Percentiles rank a stretch among this genome's conserved stretches.
phyloP scores from a whole-genome alignment of 495 filamentous ascomycete species.

The Tirmania nivea region DNA sequence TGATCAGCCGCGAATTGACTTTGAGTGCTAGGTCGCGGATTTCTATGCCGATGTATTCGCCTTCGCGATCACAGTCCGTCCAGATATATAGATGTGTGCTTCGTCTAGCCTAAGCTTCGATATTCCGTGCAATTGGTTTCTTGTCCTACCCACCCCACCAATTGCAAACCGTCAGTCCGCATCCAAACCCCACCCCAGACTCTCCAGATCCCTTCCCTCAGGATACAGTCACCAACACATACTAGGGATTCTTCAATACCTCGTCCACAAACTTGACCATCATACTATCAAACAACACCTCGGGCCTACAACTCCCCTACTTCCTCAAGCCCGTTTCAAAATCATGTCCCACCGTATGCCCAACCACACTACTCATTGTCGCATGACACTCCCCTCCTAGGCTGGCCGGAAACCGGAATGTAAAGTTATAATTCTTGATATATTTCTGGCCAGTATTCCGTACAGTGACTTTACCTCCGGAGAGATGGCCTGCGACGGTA shows the following conservation, averaged over 20 bases:
- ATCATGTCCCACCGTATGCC: constrained; percentile 56
- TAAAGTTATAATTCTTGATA: constrained; percentile 86
- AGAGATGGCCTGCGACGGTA: constrained; percentile 76
- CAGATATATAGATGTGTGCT: constrained; percentile 67
- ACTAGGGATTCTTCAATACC: constrained; percentile 21
- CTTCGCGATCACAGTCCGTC: constrained; percentile 97
- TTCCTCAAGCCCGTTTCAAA: constrained; percentile 46
- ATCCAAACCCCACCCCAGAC: too few species aligned
- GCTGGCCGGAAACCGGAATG: constrained; percentile 57
- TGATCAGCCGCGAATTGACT: constrained; percentile 48
- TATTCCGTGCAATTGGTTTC: constrained; percentile 61
- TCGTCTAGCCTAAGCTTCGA: constrained; percentile 48
- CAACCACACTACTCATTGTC: constrained; percentile 78
- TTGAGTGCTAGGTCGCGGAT: constrained; percentile 59
- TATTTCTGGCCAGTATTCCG: constrained; percentile 39
- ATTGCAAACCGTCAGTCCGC: background rate
- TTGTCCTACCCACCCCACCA: background rate
- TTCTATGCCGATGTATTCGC: constrained; percentile 89
- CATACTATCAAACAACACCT: constrained; percentile 57
- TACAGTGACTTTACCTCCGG: constrained; percentile 38
- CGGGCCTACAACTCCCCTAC: constrained; percentile 65
- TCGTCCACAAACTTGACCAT: constrained; percentile 41
- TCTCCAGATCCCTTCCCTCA: background rate
- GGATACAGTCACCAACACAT: too few species aligned
- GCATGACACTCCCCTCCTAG: constrained; percentile 61